Evolutionary conservation across 2,329 filamentous ascomycete species (phyloP).

Genomic region (Phaeosphaeria sp.): DNA sequence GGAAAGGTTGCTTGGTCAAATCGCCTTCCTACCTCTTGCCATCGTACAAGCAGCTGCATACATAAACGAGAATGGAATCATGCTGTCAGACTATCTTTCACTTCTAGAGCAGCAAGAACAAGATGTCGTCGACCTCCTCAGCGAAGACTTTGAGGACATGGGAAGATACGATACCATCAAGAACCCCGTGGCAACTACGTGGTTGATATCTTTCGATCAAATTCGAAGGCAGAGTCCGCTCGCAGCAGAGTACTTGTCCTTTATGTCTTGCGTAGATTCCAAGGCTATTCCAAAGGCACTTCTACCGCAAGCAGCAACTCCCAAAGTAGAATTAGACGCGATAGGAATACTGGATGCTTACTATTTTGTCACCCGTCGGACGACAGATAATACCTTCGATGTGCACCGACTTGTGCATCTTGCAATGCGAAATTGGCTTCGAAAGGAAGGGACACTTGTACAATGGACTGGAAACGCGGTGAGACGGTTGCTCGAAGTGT

Average conservation of each 20-base stretch:
- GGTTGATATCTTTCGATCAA: constrained; percentile 50
- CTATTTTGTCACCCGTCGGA: constrained; percentile 8
- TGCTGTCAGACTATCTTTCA: constrained; percentile 37
- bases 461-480: background rate
- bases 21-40: constrained; percentile 46
- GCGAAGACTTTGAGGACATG: constrained; percentile 44
- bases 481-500: background rate
- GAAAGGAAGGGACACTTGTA: background rate
- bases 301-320: background rate
- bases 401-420: constrained; percentile 12
- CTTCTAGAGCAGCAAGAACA: constrained; percentile 38
- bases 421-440: constrained; percentile 5
- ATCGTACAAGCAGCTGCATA: constrained; percentile 44
- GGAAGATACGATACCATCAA: constrained; percentile 34
- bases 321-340: background rate
- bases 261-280: constrained; percentile 3
- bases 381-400: constrained; percentile 3
- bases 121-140: constrained; percentile 44
- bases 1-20: constrained; percentile 4
- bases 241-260: constrained; percentile 43
- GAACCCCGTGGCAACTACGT: constrained; percentile 41
- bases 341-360: constrained; percentile 7
- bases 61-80: constrained; percentile 34
- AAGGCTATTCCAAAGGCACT: constrained; percentile 4
- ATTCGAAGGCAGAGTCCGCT: constrained; percentile 20